Base-by-base conservation (phyloP, 1,284 basidiomycete species). In the Cerioporus squamosus region DNA sequence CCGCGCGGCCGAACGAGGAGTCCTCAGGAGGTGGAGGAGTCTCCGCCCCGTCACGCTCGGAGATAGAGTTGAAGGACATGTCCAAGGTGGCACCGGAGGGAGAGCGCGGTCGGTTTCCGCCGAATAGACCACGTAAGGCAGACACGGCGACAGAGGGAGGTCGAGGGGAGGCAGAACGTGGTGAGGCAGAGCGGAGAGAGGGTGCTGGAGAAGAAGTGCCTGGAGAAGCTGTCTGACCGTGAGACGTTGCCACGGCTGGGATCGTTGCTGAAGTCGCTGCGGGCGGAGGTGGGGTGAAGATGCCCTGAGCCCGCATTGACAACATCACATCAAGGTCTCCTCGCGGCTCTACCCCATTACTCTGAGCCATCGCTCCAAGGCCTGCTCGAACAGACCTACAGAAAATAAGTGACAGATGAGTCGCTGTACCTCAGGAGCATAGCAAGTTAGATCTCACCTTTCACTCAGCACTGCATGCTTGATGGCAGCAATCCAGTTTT, bases 281-380 rank as follows among this genome's bases (percentile, higher is more conserved):
- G 5, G 62, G 57, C 24, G 56, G 53, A 17, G 57, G 62, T n/a
- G 70, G 63, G 5, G 70, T 63, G 49, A 82, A 75, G 40, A 85
- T 76, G 15, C 82, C 83, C 63, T 88, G 87, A 23, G 83, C 81
- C 40, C 86, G 86, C 78, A 91, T 88, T n/a, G 87, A 87, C 31
- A 91, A 77, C 82, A 91, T 88, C 49, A 91, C 90, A 69, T 91
- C 89, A 76, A 91, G 81, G 67, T 91, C 89, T 5, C 90, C 89
- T 51, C 84, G 79, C 20, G 89, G 89, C 59, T 89, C 89, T 39
- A 81, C 73, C 14, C 76, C 76, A 17, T 77, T 66, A 23, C 76
- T 73, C 38, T 75, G 75, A 0, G 75, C 68, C 20, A 82, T 77
- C 39, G 81, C 74, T 42, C 85, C 82, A 36, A 90, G 70, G 18